Percentiles rank a stretch among this genome's conserved stretches.
Conservation (phyloP, 208 protist genomes). For the Acanthamoeba triangularis region DNA sequence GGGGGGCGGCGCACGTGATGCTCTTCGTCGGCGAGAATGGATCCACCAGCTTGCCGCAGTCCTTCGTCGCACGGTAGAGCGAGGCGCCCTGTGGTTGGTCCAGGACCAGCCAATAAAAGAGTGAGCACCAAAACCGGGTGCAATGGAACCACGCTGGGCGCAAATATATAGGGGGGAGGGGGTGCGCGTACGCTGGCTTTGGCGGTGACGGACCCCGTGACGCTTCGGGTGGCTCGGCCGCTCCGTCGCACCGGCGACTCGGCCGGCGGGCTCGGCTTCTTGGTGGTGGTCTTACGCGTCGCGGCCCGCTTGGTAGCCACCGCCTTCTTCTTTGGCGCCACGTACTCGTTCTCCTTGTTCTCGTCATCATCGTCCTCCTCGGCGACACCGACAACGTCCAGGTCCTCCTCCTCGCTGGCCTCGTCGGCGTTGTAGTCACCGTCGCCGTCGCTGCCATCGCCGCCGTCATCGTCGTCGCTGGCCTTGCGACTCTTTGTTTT, state of each 20-base stretch:
- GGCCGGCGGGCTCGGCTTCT: background rate
- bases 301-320: background rate
- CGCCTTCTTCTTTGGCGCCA: background rate
- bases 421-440: background rate
- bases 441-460: background rate
- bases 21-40: constrained; percentile 17
- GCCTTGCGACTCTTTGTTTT: background rate
- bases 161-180: background rate
- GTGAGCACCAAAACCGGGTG: background rate
- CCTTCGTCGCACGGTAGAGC: background rate
- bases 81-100: background rate
- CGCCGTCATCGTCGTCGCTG: background rate
- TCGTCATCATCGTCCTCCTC: background rate
- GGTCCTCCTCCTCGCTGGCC: background rate
- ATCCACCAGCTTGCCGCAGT: background rate
- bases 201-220: background rate
- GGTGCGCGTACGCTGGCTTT: background rate
- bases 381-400: background rate
- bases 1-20: background rate
- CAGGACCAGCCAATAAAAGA: background rate
- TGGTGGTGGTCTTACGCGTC: background rate
- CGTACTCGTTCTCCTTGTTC: background rate
- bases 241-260: background rate
- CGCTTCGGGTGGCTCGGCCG: background rate
- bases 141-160: background rate